Percentiles rank a stretch among this genome's conserved stretches.
phyloP scores from a whole-genome alignment of 2,329 filamentous ascomycete genomes.

The Sordariomycetes sp. region DNA sequence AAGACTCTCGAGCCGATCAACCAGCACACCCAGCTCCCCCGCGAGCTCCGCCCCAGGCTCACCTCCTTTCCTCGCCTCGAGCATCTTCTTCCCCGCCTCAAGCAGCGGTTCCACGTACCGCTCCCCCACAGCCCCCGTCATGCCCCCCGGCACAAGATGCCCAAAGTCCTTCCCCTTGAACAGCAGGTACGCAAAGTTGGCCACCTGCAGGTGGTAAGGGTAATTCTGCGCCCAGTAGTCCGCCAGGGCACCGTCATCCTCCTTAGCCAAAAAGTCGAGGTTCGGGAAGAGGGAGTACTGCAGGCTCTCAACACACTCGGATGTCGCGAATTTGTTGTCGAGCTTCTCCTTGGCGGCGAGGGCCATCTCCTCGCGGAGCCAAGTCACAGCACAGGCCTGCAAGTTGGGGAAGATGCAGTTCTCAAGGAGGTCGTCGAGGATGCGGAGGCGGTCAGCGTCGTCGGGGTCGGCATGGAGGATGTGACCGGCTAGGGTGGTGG shows the following conservation, averaged over 20 bases:
- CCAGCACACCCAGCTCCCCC: constrained; percentile 30
- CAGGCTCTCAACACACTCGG: constrained; percentile 46
- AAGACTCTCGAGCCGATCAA: constrained; percentile 28
- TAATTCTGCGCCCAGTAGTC: constrained; percentile 42
- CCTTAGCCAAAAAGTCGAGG: constrained; percentile 33
- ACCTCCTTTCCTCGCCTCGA: constrained; percentile 14
- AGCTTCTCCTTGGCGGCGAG: constrained; percentile 23
- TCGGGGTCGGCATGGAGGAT: constrained; percentile 49
- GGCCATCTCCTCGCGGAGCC: constrained; percentile 54
- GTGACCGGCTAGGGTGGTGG: constrained; percentile 39
- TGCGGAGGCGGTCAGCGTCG: constrained; percentile 46
- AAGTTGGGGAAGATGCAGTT: constrained; percentile 53
- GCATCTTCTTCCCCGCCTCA: constrained; percentile 26
- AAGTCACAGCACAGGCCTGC: constrained; percentile 51
- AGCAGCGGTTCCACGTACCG: constrained; percentile 46
- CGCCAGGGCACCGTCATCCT: constrained; percentile 28
- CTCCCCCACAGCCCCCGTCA: constrained; percentile 46
- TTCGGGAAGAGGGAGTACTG: constrained; percentile 53
- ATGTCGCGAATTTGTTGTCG: constrained; percentile 33
- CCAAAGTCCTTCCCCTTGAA: constrained; percentile 16
- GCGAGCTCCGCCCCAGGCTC: constrained; percentile 15
- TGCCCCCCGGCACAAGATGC: constrained; percentile 38
- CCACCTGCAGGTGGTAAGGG: constrained; percentile 46
- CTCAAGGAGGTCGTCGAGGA: constrained; percentile 54
- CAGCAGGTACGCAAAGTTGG: constrained; percentile 50